A percentile compares a stretch with the other conserved stretches of the same genome.
Conservation (phyloP, 495 filamentous ascomycete species). For the Penicillium tannophilum region DNA sequence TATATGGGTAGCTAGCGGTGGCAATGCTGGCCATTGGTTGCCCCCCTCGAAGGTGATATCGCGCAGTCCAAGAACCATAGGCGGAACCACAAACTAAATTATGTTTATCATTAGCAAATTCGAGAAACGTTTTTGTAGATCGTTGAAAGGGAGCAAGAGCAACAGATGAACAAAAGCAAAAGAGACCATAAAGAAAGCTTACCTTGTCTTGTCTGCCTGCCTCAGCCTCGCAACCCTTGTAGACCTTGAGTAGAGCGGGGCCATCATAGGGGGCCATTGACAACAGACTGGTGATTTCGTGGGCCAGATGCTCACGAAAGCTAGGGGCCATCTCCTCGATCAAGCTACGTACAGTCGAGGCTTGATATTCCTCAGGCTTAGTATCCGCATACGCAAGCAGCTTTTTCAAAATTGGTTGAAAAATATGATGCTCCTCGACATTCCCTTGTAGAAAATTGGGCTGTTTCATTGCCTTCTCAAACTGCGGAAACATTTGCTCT, state of each 20-base stretch:
- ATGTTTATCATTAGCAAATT: neutral
- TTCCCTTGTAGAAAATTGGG: neutral
- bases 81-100: neutral
- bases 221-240: neutral
- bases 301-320: neutral
- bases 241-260: neutral
- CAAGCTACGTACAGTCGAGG: slow-evolving; percentile 1
- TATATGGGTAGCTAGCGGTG: neutral
- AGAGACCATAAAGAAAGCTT: neutral
- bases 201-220: slow-evolving; percentile 2
- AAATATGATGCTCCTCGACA: neutral
- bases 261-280: neutral
- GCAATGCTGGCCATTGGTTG: neutral
- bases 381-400: neutral
- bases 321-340: neutral
- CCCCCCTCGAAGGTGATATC: neutral
- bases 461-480: neutral
- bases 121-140: neutral
- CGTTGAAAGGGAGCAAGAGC: neutral
- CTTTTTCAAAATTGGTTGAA: neutral
- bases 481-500: neutral
- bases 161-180: neutral
- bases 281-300: neutral
- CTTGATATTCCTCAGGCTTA: neutral
- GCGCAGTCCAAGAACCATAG: slow-evolving; percentile 1